Conservation (phyloP, 257 asterid genomes). For the Lavandula angustifolia region DNA sequence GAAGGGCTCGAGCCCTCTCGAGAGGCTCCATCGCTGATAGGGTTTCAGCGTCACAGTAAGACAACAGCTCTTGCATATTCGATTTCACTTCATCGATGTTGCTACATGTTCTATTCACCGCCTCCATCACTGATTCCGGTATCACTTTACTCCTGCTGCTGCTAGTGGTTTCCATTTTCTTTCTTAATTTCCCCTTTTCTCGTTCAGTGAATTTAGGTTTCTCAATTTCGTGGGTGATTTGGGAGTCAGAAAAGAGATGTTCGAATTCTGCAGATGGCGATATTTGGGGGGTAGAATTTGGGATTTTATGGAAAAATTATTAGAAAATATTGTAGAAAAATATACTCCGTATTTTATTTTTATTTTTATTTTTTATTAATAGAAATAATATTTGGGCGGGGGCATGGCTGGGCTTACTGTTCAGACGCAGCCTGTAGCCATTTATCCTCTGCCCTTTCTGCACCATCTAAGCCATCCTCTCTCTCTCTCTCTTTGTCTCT, state of each 20-base stretch:
- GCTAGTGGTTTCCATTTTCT: conserved; percentile 35
- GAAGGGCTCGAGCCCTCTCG: conserved; percentile 72
- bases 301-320: not conserved
- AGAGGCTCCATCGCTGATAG: conserved; percentile 75
- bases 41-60: conserved; percentile 62
- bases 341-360: too few species aligned
- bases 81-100: conserved; percentile 68
- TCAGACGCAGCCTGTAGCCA: conserved; percentile 24
- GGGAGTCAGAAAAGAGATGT: conserved; percentile 15
- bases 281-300: conserved; percentile 5
- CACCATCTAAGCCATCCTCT: conserved; percentile 29
- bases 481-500: conserved; percentile 20
- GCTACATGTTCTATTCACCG: conserved; percentile 65
- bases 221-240: not conserved
- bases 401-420: not conserved
- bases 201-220: conserved; percentile 16
- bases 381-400: too few species aligned
- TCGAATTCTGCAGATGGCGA: conserved; percentile 3
- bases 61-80: conserved; percentile 60
- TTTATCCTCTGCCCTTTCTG: conserved; percentile 30
- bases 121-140: conserved; percentile 74
- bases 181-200: not conserved
- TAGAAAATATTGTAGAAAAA: too few species aligned
- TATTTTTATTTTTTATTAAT: too few species aligned
- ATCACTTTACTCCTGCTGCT: conserved; percentile 42